Evolutionary conservation across 2,329 filamentous ascomycete species (phyloP).

Genomic region (Cytospora leucostoma): DNA sequence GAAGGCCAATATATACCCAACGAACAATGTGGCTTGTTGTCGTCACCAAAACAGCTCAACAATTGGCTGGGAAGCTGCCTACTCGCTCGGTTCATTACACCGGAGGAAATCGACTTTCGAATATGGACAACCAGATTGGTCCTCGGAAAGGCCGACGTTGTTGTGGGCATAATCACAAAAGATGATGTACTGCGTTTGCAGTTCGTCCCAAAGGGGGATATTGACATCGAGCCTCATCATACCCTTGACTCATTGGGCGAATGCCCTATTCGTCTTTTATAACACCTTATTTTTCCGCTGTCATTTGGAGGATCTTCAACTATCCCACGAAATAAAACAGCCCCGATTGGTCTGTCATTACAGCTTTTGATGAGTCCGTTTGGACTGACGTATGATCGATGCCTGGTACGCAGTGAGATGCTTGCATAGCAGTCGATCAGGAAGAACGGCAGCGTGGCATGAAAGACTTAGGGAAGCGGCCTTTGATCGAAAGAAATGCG

Average conservation of each 20-base stretch:
- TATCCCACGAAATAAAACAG: background rate
- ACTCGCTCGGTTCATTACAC: background rate
- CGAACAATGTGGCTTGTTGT: constrained; percentile 9
- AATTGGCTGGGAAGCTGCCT: background rate
- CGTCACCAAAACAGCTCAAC: constrained; percentile 7
- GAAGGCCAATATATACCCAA: constrained; percentile 15
- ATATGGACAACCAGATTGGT: background rate
- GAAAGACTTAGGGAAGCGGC: background rate
- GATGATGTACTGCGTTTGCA: background rate
- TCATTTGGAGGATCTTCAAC: constrained; percentile 23
- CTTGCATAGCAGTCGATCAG: background rate
- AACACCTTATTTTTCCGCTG: constrained; percentile 11
- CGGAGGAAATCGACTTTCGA: background rate
- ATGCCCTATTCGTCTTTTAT: constrained; percentile 7
- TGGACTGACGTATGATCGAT: background rate
- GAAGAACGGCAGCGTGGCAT: background rate
- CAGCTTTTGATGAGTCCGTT: constrained; percentile 3
- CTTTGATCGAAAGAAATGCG: constrained; percentile 3
- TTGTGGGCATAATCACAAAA: background rate
- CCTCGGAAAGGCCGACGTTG: background rate
- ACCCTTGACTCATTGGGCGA: constrained; percentile 5
- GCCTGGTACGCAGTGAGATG: background rate
- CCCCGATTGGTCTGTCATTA: constrained; percentile 10
- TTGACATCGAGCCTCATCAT: constrained; percentile 8
- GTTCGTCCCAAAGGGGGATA: background rate